Base-by-base conservation (phyloP, 768 basidiomycete species). In the Lactarius vividus region DNA sequence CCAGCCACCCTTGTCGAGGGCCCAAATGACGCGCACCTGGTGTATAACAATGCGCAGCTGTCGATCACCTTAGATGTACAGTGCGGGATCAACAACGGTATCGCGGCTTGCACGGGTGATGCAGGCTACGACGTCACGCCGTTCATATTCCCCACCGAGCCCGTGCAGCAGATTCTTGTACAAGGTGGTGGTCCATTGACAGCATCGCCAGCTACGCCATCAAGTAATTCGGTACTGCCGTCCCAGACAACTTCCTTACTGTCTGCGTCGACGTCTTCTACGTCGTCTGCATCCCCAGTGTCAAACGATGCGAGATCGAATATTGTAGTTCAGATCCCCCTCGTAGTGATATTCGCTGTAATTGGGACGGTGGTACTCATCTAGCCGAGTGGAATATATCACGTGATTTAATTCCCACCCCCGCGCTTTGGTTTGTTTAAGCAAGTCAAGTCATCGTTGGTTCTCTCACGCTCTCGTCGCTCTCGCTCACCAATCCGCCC, bases 1-100 rank as follows among this genome's bases (percentile, higher is more conserved):
- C 18, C 18, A 65, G 64, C 64, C 15, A 65, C 64, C 16, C 59
- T 65, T 2, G 42, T 65, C 26, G 59, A 65, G 23, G 54, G 64
- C 18, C 59, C 64, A 10, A 46, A 18, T 40, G 59, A 65, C 18
- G 59, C 64, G 28, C 64, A 65, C 33, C n/a, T 65, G 18, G 31
- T n/a, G 3, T 61, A 61, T n/a, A 33, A 33, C n/a, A 61, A 65
- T 9, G 1, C 37, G 6, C 28, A 44, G 3, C 9, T 57, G 10
- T 61, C 64, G 37, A 0, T 57, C 10, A 49, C 35, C 23, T 23
- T 65, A 28, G 64, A 65, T 31, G 39, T 65, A 53, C 20, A 61
- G 15, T 65, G 64, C 26, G 59, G 54, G n/a, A 40, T 65, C 23
- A 33, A 8, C n/a, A 29, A 13, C 33, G 44, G 59, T 29, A n/a